Evolutionary conservation across 2,329 filamentous ascomycete genomes (phyloP), one percentile per base, ranked within the genome.

Genomic region (Gnomoniopsis sp.): DNA sequence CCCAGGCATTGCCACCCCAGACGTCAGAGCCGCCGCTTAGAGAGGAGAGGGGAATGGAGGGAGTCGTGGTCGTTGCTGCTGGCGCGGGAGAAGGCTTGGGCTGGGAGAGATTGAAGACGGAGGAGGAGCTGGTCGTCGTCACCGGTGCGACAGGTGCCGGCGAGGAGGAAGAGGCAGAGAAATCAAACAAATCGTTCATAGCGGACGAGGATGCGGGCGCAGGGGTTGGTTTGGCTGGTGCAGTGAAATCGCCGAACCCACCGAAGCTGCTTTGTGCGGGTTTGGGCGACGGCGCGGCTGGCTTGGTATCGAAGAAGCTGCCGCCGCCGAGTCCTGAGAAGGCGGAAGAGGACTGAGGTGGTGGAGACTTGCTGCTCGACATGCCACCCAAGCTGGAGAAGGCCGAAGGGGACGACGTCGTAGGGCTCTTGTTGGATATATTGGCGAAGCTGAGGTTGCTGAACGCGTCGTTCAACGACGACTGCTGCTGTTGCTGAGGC

Each of bases 1-100:
- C 83, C 95, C 95, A 99, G 3, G 90, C 93, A 72, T 93, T 91
- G 59, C 83, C 83, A 49, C 91, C 92, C 91, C 92, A 97, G 0
- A 93, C 88, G 68, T 96, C 91, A 59, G 89, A 75, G 55, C 76
- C 75, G 2, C 75, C 72, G 57, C 72, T 74, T n/a, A 72, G 66
- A 11, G 71, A 75, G 61, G 63, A 73, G 63, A 68, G 70, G 61
- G 65, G 73, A 57, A 63, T 72, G 21, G 44, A 47, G 8, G 36
- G 17, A 36, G 33, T 36, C 12, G 21, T 14, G 53, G 60, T 67
- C 6, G 74, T 66, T 2, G 80, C 69, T 2, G 77, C 71, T 15
- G 77, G 65, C 0, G 75, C 67, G 2, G 78, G 67, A 3, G 74
- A 65, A 6, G 80, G 71, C 62, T 81, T 80, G 65, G 68, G 74